These are phyloP conservation scores for Colletotrichum zoysiae DNA, from an alignment of 2,329 filamentous ascomycete genomes.

Conservation along the genomic window DNA sequence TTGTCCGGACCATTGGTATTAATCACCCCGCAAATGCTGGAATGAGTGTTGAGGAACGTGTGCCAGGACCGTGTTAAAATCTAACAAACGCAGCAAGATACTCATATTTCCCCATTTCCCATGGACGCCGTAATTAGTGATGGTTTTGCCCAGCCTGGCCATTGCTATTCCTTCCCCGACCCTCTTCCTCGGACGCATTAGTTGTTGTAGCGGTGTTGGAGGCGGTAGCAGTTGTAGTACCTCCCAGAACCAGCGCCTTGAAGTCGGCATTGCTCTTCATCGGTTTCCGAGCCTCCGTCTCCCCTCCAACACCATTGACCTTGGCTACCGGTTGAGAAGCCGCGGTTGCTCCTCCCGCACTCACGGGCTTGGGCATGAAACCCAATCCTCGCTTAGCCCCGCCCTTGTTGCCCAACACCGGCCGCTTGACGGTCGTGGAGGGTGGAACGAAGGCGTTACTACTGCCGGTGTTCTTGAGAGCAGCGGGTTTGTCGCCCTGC, in stretches of 20 bases:
- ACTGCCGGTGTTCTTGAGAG: constrained; percentile 45
- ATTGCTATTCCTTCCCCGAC: constrained; percentile 24
- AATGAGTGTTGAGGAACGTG: not conserved
- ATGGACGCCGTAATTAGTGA: constrained; percentile 35
- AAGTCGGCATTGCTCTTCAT: constrained; percentile 70
- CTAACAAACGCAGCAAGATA: constrained; percentile 32
- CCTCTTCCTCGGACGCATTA: constrained; percentile 26
- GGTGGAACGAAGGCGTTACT: constrained; percentile 57
- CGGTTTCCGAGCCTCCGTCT: constrained; percentile 44
- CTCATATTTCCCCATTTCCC: constrained; percentile 28
- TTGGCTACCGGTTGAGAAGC: constrained; percentile 38
- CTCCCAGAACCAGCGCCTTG: constrained; percentile 62
- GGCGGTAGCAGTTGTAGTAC: constrained; percentile 1
- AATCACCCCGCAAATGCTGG: not conserved
- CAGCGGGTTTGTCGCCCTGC: constrained; percentile 43
- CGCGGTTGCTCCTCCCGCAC: constrained; percentile 22
- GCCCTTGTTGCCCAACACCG: constrained; percentile 52
- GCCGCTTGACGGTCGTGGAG: constrained; percentile 57
- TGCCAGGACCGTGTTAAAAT: not conserved
- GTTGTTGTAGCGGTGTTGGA: not conserved
- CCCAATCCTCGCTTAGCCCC: constrained; percentile 59
- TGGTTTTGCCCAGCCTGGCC: constrained; percentile 25
- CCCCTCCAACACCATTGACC: constrained; percentile 47
- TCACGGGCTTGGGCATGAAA: constrained; percentile 51
- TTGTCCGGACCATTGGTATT: constrained; percentile 9